Evolutionary conservation across 179 eudicot genomes (phyloP), one percentile per base, ranked within the genome.

Genomic region (Nepenthes alata): DNA sequence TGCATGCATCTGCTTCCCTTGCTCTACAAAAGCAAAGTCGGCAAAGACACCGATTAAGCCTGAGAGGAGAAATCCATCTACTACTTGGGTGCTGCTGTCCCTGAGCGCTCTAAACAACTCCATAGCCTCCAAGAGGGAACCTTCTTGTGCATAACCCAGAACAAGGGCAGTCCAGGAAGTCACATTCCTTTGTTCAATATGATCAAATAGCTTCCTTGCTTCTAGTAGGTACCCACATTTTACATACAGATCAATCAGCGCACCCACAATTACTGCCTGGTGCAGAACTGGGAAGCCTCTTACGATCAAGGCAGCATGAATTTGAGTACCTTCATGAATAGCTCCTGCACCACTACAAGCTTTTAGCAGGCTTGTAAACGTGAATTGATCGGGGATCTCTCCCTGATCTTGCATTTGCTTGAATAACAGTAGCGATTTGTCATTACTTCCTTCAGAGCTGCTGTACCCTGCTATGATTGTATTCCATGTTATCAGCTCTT

Each of bases 11-110:
- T 79, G 83, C 59, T 65, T 76, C 53, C 83, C 83, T 70, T 79
- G 83, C 61, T 73, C 78, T 35, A 53, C 69, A 58, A 79, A 79
- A 61, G 80, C 83, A 56, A 76, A 71, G 64, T 76, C 80, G 55
- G 83, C 80, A 76, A 79, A 79, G 48, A 79, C 75, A 2, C 80
- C 83, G 59, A 79, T 73, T 16, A 79, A 58, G 39, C 75, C 75
- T 11, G 83, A 79, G 52, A 79, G 62, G 13, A 79, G 72, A 69
- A 72, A 79, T 5, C 76, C 71, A 61, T 79, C 83, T 37, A 73
- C 58, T 11, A 75, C 53, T 12, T 59, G 61, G 51, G 56, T 57
- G 47, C 34, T 45, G 60, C 60, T 65, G 61, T 73, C 72, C 54
- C 78, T 70, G 52, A 76, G 83, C 65, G 70, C 71, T 59, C 69